phyloP scores from a whole-genome alignment of 805 yeast genomes.

The Ogataea kodamae region DNA sequence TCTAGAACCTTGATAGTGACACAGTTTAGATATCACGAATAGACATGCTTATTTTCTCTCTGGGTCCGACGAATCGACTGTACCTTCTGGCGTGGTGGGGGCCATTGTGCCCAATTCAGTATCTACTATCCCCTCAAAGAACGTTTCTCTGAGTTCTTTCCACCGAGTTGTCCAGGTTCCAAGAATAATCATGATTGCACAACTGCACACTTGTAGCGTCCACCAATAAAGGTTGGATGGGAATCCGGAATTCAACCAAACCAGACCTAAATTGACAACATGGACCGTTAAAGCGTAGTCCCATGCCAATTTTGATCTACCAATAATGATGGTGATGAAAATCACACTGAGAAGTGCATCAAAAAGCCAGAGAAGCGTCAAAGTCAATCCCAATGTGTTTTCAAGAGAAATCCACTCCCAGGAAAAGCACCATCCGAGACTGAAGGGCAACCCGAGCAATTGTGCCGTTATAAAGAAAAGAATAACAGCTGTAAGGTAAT shows the following conservation, averaged over 20 bases:
- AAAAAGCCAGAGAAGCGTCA: slow-evolving; percentile 74
- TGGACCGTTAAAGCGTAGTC: slow-evolving; percentile 96
- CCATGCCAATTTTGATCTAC: slow-evolving; percentile 91
- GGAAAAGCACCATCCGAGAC: slow-evolving; percentile 68
- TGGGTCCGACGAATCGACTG: slow-evolving; percentile 11
- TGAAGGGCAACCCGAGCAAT: slow-evolving; percentile 68
- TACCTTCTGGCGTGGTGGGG: slow-evolving; percentile 8
- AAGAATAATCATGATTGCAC: slow-evolving; percentile 64
- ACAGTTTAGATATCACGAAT: slow-evolving; percentile 78
- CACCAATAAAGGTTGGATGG: slow-evolving; percentile 83
- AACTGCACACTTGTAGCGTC: slow-evolving; percentile 67
- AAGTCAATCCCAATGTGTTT: slow-evolving; percentile 75
- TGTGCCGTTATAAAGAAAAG: slow-evolving; percentile 63
- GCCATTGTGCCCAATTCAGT: slow-evolving; percentile 42
- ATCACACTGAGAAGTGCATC: slow-evolving; percentile 81
- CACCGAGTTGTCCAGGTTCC: slow-evolving; percentile 91
- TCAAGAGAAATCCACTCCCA: slow-evolving; percentile 74
- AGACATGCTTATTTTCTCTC: slow-evolving; percentile 14
- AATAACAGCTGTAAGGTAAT: slow-evolving; percentile 68
- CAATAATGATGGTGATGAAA: slow-evolving; percentile 82
- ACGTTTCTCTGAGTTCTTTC: slow-evolving; percentile 85
- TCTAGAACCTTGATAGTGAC: slow-evolving; percentile 71
- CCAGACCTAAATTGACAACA: slow-evolving; percentile 68
- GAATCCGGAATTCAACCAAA: slow-evolving; percentile 60
- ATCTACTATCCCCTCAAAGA: slow-evolving; percentile 79